Evolutionary conservation across 306 rosid genomes (phyloP).

Genomic region (Prunus kanzakura): DNA sequence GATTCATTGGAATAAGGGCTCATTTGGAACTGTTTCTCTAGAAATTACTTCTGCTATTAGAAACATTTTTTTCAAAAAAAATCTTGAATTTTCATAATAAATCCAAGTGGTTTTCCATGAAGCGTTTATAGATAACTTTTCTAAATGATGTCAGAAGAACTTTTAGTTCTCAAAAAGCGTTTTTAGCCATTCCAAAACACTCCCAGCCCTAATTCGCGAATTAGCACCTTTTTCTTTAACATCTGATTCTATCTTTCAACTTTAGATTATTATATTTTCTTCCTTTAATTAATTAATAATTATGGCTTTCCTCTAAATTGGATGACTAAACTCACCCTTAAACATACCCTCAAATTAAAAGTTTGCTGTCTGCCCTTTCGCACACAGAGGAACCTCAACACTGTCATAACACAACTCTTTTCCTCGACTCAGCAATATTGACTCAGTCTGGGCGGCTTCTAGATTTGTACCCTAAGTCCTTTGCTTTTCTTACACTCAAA

Average conservation of each 20-base stretch:
- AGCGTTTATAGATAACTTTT: no score
- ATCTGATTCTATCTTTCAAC: background rate
- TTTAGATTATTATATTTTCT: background rate
- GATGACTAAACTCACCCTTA: background rate
- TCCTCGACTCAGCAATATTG: background rate
- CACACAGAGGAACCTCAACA: background rate
- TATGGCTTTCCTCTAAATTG: background rate
- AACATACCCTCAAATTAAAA: no score
- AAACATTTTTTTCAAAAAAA: no score
- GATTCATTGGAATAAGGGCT: no score
- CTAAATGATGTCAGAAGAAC: no score
- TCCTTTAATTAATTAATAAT: background rate
- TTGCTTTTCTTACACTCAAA: background rate
- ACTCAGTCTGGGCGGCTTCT: background rate
- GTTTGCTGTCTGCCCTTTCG: background rate
- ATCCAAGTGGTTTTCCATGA: fast-evolving
- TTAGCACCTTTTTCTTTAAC: background rate
- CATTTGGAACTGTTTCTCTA: fast-evolving
- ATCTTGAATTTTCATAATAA: no score
- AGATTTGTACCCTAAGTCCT: background rate
- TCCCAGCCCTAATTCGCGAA: background rate
- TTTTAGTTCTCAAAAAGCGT: no score
- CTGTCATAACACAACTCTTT: no score
- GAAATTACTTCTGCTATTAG: no score
- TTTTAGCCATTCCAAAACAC: no score